phyloP scores from a whole-genome alignment of 2,329 filamentous ascomycete species.

The Rhytidhysteron rufulum region DNA sequence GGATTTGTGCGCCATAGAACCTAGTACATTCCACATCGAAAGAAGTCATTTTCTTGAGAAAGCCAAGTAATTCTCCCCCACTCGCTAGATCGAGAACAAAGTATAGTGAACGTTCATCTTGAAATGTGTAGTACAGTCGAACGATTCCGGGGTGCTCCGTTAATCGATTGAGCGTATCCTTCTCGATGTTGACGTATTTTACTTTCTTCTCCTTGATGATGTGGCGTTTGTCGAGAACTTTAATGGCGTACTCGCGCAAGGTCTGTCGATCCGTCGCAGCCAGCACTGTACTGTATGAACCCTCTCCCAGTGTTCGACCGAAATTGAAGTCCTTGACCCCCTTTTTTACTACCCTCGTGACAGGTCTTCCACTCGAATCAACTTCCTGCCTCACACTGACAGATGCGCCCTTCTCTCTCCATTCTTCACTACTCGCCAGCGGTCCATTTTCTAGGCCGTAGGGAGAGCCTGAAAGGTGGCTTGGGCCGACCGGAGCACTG shows the following conservation, averaged over 20 bases:
- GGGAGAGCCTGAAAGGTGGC: slow-evolving; percentile 31
- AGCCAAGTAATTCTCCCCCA: slow-evolving; percentile 85
- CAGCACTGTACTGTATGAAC: slow-evolving; percentile 95
- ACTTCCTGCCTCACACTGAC: slow-evolving; percentile 77
- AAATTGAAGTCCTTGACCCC: slow-evolving; percentile 97
- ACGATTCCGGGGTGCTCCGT: slow-evolving; percentile 97
- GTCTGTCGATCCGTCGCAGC: slow-evolving; percentile 91
- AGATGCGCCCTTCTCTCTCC: slow-evolving; percentile 93
- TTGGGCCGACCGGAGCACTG: slow-evolving; percentile 11
- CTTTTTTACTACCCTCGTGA: slow-evolving; percentile 86
- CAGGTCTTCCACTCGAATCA: slow-evolving; percentile 77
- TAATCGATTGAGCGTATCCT: slow-evolving; percentile 91
- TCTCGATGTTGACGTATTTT: slow-evolving; percentile 99
- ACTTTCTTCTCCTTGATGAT: slow-evolving; percentile 99
- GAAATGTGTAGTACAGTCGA: slow-evolving; percentile 96
- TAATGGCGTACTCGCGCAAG: slow-evolving; percentile 94
- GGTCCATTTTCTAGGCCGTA: slow-evolving; percentile 57
- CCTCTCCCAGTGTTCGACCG: slow-evolving; percentile 84
- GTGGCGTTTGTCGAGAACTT: slow-evolving; percentile 95
- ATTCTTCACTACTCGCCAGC: slow-evolving; percentile 75
- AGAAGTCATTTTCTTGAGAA: slow-evolving; percentile 88
- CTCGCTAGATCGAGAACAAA: slow-evolving; percentile 94
- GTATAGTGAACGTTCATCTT: slow-evolving; percentile 92
- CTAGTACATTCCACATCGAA: slow-evolving; percentile 93
- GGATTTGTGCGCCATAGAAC: slow-evolving; percentile 93